These are phyloP conservation scores for Globisporangium barbulae DNA, from an alignment of 352 stramenopile genomes.

Conservation along the genomic window DNA sequence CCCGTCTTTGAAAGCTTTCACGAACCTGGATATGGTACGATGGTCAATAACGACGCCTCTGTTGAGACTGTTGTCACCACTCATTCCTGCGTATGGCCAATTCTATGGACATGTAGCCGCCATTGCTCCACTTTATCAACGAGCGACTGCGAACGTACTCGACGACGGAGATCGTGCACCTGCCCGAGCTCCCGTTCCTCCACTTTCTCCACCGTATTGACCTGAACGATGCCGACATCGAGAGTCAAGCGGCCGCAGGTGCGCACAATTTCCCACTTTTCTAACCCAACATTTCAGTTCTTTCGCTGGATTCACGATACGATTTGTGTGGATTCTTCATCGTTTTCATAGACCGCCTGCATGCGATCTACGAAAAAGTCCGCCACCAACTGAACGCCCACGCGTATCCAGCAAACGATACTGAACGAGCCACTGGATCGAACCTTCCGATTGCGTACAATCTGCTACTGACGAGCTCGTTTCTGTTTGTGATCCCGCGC, in stretches of 20 bases:
- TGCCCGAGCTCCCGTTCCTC: constrained; percentile 64
- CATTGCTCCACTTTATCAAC: constrained; percentile 72
- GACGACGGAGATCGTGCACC: constrained; percentile 39
- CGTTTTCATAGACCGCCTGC: constrained; percentile 26
- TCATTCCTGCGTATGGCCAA: no score
- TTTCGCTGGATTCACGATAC: neutral
- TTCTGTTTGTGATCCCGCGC: constrained; percentile 70
- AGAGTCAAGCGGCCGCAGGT: constrained; percentile 48
- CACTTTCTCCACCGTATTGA: constrained; percentile 72
- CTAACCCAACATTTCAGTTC: neutral
- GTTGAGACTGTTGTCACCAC: neutral
- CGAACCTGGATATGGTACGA: constrained; percentile 50
- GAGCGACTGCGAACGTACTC: constrained; percentile 36
- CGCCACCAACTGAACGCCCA: constrained; percentile 40
- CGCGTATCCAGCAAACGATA: constrained; percentile 22
- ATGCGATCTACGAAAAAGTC: constrained; percentile 45
- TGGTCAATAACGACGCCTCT: neutral
- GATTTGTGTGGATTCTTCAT: neutral
- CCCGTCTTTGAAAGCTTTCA: constrained; percentile 61
- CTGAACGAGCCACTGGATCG: neutral
- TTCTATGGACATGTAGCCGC: constrained; percentile 32
- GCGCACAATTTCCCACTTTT: constrained; percentile 1
- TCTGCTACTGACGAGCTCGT: constrained; percentile 65
- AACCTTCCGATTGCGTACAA: constrained; percentile 65
- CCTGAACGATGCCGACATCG: constrained; percentile 21